A percentile compares a stretch with the other conserved stretches of the same genome.
These are phyloP conservation scores for Abelmoschus esculentus DNA, from an alignment of 345 rosid species.

Conservation along the genomic window DNA sequence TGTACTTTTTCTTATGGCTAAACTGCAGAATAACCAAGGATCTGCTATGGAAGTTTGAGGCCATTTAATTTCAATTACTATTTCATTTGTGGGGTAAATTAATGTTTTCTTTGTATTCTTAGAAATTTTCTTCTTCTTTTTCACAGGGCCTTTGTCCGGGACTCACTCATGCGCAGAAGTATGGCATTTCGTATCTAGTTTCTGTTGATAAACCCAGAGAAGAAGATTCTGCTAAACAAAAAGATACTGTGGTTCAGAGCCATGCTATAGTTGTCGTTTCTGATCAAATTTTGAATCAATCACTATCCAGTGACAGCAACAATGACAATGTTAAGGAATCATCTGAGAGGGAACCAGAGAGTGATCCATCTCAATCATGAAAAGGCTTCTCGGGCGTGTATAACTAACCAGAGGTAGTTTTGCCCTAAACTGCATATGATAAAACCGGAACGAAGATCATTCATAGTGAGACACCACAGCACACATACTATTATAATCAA, in stretches of 20 bases:
- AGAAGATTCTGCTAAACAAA: constrained; percentile 20
- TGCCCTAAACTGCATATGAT: not conserved
- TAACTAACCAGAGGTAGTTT: constrained; percentile 6
- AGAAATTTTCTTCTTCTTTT: constrained; percentile 5
- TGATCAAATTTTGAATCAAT: constrained; percentile 18
- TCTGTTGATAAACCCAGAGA: constrained; percentile 24
- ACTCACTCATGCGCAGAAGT: constrained; percentile 72
- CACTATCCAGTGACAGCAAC: constrained; percentile 13
- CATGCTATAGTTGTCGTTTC: constrained; percentile 28
- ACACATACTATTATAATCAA: not conserved
- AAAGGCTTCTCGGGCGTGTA: not conserved
- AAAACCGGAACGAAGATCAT: not conserved
- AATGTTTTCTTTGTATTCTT: not conserved
- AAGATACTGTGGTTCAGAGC: constrained; percentile 22
- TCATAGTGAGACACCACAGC: not conserved
- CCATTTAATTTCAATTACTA: not conserved
- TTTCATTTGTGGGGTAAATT: not conserved
- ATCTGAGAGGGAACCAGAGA: constrained; percentile 7
- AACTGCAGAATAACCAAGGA: not conserved
- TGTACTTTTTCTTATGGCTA: not conserved
- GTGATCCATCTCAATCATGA: constrained; percentile 18
- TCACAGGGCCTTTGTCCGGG: constrained; percentile 81
- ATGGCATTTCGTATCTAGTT: constrained; percentile 50
- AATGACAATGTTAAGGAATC: constrained; percentile 10
- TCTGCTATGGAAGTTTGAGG: not conserved